Evolutionary conservation across 805 yeast species (phyloP).

Genomic region (Danielia reshetovae): DNA sequence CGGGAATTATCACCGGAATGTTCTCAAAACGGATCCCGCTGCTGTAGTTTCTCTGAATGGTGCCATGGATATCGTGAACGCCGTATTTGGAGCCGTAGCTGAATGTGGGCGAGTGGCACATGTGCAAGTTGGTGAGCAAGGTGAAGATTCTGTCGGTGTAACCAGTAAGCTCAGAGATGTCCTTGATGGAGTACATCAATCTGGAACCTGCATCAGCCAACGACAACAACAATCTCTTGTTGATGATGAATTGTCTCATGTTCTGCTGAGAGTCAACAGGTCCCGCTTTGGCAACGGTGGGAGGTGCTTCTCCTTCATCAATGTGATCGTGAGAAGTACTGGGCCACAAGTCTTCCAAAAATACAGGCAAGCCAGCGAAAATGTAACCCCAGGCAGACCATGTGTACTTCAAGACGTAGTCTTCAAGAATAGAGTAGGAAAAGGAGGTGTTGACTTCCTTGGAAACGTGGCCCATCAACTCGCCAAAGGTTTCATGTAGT

Average conservation of each 20-base stretch:
- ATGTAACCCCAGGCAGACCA: slow-evolving; percentile 97
- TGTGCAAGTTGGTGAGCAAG: slow-evolving; percentile 71
- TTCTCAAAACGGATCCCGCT: slow-evolving; percentile 78
- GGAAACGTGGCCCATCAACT: slow-evolving; percentile 50
- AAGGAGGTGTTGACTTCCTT: slow-evolving; percentile 57
- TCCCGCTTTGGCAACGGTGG: slow-evolving; percentile 7
- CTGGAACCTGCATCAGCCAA: slow-evolving; percentile 95
- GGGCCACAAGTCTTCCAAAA: slow-evolving; percentile 50
- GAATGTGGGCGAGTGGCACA: slow-evolving; percentile 66
- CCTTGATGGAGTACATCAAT: slow-evolving; percentile 91
- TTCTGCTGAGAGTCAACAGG: slow-evolving; percentile 47
- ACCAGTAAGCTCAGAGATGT: slow-evolving; percentile 85
- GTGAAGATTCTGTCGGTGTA: slow-evolving; percentile 83
- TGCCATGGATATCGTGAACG: slow-evolving; percentile 63
- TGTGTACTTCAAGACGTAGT: slow-evolving; percentile 80
- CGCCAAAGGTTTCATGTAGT: slow-evolving; percentile 54
- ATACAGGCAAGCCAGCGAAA: slow-evolving; percentile 85
- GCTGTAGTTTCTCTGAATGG: slow-evolving; percentile 68
- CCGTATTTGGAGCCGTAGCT: slow-evolving; percentile 45
- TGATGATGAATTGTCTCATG: slow-evolving; percentile 85
- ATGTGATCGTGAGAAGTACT: slow-evolving; percentile 15
- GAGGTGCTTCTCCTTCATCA: slow-evolving; percentile 18
- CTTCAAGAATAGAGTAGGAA: slow-evolving; percentile 71
- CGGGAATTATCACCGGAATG: slow-evolving; percentile 78
- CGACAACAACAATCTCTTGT: slow-evolving; percentile 84